phyloP scores from a whole-genome alignment of 1,139 yeast species.

The Hanseniaspora uvarum region DNA sequence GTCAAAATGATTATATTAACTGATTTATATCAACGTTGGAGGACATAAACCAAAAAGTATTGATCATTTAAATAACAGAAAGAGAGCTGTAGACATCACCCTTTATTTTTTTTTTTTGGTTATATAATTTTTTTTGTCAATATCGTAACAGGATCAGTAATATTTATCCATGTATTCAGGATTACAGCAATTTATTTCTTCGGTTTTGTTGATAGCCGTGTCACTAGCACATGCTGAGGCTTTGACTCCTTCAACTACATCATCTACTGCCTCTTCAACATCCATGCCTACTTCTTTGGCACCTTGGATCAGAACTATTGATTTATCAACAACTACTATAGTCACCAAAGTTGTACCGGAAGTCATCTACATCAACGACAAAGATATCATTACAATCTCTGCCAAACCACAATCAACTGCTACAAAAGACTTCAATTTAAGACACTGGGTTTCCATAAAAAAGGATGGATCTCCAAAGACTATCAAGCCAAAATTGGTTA shows the following conservation, averaged over 20 bases:
- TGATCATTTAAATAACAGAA: not conserved
- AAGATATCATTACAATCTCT: slow-evolving; percentile 58
- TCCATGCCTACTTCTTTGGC: slow-evolving; percentile 31
- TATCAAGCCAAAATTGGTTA: slow-evolving; percentile 59
- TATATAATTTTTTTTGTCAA: not conserved
- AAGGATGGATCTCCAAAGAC: slow-evolving; percentile 76
- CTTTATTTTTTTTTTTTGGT: no score
- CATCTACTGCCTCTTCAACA: slow-evolving; percentile 19
- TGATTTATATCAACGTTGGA: no score
- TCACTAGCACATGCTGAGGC: not conserved
- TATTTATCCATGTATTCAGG: not conserved
- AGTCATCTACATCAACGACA: slow-evolving; percentile 41
- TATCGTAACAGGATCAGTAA: not conserved
- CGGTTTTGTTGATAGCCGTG: not conserved
- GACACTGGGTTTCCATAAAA: slow-evolving; percentile 73
- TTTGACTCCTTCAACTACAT: not conserved
- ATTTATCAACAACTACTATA: slow-evolving; percentile 33
- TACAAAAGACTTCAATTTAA: slow-evolving; percentile 47
- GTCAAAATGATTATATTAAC: no score
- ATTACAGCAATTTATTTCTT: not conserved
- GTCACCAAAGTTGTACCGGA: slow-evolving; percentile 69
- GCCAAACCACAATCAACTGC: slow-evolving; percentile 49
- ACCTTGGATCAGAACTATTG: slow-evolving; percentile 70
- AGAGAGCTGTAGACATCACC: not conserved
- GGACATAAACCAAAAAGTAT: no score